Evolutionary conservation across 257 asterid genomes (phyloP).

Genomic region (Solanum tarijense): DNA sequence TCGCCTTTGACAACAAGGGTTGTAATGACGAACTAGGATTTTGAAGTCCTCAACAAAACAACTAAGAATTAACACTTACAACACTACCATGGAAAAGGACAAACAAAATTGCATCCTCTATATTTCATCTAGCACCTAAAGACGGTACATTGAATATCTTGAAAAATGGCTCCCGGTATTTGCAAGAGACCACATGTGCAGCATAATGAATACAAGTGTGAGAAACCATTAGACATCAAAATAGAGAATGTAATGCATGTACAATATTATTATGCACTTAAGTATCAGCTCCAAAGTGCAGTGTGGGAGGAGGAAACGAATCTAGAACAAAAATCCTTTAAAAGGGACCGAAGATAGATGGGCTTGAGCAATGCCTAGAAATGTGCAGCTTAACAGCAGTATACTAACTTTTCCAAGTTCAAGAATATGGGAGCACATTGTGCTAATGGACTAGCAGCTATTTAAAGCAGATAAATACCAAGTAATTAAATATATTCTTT

Average conservation of each 20-base stretch:
- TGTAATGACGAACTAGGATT: background rate
- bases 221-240: background rate
- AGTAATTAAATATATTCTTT: background rate
- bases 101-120: background rate
- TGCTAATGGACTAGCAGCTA: background rate
- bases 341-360: background rate
- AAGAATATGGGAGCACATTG: background rate
- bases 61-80: background rate
- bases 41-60: background rate
- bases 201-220: background rate
- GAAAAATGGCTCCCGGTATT: background rate
- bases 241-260: background rate
- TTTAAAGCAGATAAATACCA: background rate
- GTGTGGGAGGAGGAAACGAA: background rate
- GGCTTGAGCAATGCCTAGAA: background rate
- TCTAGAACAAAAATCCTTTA: background rate
- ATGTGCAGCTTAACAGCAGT: background rate
- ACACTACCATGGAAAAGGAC: background rate
- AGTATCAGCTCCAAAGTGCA: background rate
- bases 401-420: background rate
- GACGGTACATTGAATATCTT: background rate
- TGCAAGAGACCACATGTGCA: background rate
- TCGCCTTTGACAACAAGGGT: background rate
- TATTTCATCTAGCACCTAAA: background rate
- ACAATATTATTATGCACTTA: background rate